Base-by-base conservation (phyloP, 1,284 basidiomycete species). In the Trametes pubescens region DNA sequence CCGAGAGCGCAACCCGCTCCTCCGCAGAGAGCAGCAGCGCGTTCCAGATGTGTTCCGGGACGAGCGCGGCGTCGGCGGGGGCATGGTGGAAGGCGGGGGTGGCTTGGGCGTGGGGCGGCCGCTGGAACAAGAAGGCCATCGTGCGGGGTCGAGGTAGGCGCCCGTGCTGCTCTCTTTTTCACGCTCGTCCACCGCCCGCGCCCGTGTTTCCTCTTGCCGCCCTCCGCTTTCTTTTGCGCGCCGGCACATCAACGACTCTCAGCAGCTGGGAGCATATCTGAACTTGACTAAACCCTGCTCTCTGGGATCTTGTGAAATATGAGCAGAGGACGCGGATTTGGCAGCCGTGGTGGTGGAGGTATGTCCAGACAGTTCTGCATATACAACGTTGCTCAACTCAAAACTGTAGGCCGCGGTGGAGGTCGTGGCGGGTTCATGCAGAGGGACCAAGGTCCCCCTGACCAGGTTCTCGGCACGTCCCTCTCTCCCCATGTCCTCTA, bases 401-500 rank as follows among this genome's bases (percentile, higher is more conserved):
- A 24, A 21, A 43, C 4, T 55, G 4, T 32, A 73, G 73, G 73
- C 16, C 68, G 71, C 56, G 68, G 73, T 16, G 70, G 71, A 38
- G 74, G 76, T 34, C 59, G 77, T 44, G 75, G 76, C n/a, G 75
- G 86, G 44, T 87, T 88, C 72, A 85, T 87, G 65, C 88, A 89
- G 66, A 82, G 90, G 59, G 91, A 94, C 73, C 74, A 82, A 46
- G 95, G 94, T 48, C 95, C 94, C 73, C 95, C 95, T 61, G 93
- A 95, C 62, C 86, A 85, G 58, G 94, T 96, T 24, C 79, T 93
- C 44, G 94, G 94, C 92, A 72, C 65, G 84, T 61, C 35, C 18
- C n/a, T 9, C 10, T 22, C 11, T 21, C n/a, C 40, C 40, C 22
- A 3, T n/a, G 1, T 29, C n/a, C 11, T 2, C 14, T 1, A 22